A percentile compares a stretch with the other conserved stretches of the same genome.
Conservation (phyloP, 805 yeast species). For the Ogataea naganishii region DNA sequence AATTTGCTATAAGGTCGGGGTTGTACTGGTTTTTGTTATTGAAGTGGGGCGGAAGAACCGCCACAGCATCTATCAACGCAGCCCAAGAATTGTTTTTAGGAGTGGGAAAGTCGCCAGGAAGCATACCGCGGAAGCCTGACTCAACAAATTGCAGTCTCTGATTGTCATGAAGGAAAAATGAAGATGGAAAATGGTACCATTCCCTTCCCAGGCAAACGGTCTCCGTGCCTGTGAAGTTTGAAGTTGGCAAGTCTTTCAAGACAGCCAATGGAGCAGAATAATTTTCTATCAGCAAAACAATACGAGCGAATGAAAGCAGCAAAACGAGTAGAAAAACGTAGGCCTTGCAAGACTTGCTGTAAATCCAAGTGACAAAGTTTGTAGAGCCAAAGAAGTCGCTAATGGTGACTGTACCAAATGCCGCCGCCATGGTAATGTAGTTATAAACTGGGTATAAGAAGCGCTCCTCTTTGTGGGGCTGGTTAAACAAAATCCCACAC, state of each 20-base stretch:
- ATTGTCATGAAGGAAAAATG: slow-evolving; percentile 66
- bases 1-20: slow-evolving; percentile 39
- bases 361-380: slow-evolving; percentile 3
- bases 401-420: slow-evolving; percentile 29
- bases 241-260: slow-evolving; percentile 32
- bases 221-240: slow-evolving; percentile 14
- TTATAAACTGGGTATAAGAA: slow-evolving; percentile 84
- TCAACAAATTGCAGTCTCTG: slow-evolving; percentile 58
- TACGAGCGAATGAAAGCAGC: slow-evolving; percentile 38
- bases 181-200: slow-evolving; percentile 89
- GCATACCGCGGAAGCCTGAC: slow-evolving; percentile 76
- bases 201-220: slow-evolving; percentile 89
- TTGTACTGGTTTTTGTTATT: slow-evolving; percentile 69
- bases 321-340: slow-evolving; percentile 10
- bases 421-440: slow-evolving; percentile 52
- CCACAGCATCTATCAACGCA: slow-evolving; percentile 26
- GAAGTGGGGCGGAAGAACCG: slow-evolving; percentile 53
- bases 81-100: slow-evolving; percentile 11
- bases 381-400: slow-evolving; percentile 8
- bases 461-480: slow-evolving; percentile 92
- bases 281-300: slow-evolving; percentile 50
- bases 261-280: slow-evolving; percentile 68
- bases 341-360: neutral
- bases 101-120: slow-evolving; percentile 79
- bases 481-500: slow-evolving; percentile 56